Conservation (phyloP, 768 basidiomycete genomes). For the Termitomyces heimii region DNA sequence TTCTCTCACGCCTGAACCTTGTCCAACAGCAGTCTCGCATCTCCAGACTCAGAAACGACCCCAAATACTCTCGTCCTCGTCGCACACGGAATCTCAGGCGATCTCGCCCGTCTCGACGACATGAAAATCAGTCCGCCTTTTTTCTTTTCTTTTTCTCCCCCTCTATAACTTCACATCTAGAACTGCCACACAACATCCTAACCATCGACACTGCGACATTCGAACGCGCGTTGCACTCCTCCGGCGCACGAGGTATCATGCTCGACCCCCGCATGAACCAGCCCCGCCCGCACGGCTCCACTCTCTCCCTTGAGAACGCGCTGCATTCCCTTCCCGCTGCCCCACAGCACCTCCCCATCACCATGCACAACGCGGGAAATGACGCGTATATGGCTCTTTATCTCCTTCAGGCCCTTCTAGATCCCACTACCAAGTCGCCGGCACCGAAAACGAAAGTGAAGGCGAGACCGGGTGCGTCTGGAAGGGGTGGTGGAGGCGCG, state of each 20-base stretch:
- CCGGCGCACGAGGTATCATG: constrained; percentile 57
- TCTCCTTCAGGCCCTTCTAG: constrained; percentile 62
- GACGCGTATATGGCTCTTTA: constrained; percentile 69
- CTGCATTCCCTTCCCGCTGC: constrained; percentile 28
- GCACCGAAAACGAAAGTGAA: neutral
- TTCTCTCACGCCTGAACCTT: neutral
- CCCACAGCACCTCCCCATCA: constrained; percentile 18
- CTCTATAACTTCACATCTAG: constrained; percentile 25
- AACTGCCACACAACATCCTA: constrained; percentile 69
- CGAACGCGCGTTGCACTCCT: constrained; percentile 56
- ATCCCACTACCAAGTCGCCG: constrained; percentile 29
- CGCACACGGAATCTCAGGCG: constrained; percentile 49
- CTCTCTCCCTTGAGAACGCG: constrained; percentile 58
- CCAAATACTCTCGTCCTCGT: constrained; percentile 63
- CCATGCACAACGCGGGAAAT: constrained; percentile 73
- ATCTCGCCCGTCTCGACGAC: constrained; percentile 62
- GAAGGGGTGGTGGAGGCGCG: neutral
- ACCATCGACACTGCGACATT: constrained; percentile 58
- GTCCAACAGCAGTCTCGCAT: constrained; percentile 53
- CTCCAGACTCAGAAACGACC: constrained; percentile 70
- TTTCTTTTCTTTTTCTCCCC: neutral
- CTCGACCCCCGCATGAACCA: constrained; percentile 51
- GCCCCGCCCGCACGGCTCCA: constrained; percentile 43
- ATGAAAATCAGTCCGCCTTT: constrained; percentile 70
- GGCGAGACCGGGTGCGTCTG: neutral